Base-by-base conservation (phyloP, 208 protist species). In the Phytomonas sp. region DNA sequence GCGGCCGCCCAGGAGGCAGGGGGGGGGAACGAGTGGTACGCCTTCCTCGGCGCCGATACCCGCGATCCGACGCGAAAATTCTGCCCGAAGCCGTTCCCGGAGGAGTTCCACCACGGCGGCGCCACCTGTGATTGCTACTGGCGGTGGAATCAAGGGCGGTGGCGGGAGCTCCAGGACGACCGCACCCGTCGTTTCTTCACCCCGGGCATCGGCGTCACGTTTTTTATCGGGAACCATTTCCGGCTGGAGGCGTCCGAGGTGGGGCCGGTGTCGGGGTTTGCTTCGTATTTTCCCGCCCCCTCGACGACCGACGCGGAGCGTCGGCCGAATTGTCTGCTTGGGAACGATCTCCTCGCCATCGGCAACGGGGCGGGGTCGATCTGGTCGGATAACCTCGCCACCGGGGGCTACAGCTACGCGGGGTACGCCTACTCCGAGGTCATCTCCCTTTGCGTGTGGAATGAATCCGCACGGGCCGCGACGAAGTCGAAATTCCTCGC, bases 81-180 rank as follows among this genome's bases (percentile, higher is more conserved):
- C 31, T 77, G 72, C 51, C 65, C 72, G 15, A 6, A n/a, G 5
- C 34, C 70, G 1, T 43, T 73, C n/a, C 40, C 59, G 0, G 7
- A 23, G 3, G 29, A 2, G 7, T 28, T 20, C n/a, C 26, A 32
- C 8, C 33, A 32, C 8, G 26, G 7, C 26, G 66, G 60, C 30
- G 40, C 29, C 13, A 68, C 73, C n/a, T 66, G 62, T 26, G 70
- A 68, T 64, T 84, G 80, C 73, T 71, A 74, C 62, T 84, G 76
- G 75, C 72, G 76, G 36, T 84, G 80, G 80, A 77, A 84, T 67
- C 65, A 73, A 53, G 80, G 80, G 15, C 76, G 76, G 28, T 84
- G 76, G 76, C 30, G 23, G 6, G 66, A 75, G 32, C 62, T 73
- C 46, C 37, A 69, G 4, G 80, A 84, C 70, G 17, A 75, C 63